These are phyloP conservation scores for Cordyceps fumosorosea DNA, from an alignment of 2,329 filamentous ascomycete genomes.

Conservation along the genomic window DNA sequence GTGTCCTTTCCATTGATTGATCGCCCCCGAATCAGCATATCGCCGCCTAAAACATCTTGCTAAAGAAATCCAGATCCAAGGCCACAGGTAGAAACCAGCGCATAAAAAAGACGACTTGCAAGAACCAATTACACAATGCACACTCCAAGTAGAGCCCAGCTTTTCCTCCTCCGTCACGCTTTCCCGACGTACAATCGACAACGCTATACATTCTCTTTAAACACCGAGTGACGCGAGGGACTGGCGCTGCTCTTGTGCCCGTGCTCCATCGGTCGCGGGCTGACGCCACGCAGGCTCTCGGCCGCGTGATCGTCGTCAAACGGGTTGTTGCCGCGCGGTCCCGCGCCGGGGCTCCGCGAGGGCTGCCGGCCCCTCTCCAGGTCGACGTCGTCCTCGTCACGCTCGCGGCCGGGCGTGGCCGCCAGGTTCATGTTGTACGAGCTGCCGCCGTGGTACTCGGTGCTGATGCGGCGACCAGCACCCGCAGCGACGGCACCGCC, in stretches of 20 bases:
- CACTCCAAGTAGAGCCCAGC: not conserved
- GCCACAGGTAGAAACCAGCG: not conserved
- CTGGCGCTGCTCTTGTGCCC: slow-evolving; percentile 23
- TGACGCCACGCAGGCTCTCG: slow-evolving; percentile 63
- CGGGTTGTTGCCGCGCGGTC: slow-evolving; percentile 45
- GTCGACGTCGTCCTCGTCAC: slow-evolving; percentile 20
- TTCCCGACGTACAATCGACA: not conserved
- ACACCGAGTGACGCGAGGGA: slow-evolving; percentile 49
- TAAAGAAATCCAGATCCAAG: not conserved
- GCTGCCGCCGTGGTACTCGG: slow-evolving; percentile 28
- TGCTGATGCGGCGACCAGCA: slow-evolving; percentile 24
- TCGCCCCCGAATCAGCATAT: not conserved
- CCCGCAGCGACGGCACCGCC: not conserved
- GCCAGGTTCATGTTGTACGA: slow-evolving; percentile 46
- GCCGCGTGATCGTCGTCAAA: slow-evolving; percentile 58
- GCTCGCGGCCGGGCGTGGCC: slow-evolving; percentile 26
- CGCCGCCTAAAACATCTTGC: not conserved
- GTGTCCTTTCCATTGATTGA: not conserved
- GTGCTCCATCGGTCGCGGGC: slow-evolving; percentile 64
- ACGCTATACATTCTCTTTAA: slow-evolving; percentile 58
- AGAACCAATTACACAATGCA: not conserved
- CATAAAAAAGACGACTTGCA: not conserved
- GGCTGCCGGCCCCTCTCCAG: slow-evolving; percentile 34
- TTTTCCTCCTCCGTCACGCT: not conserved
- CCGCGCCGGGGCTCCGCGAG: slow-evolving; percentile 34